Evolutionary conservation across 2,329 filamentous ascomycete species (phyloP), one percentile per base, ranked within the genome.

Genomic region (Ilyonectria robusta): DNA sequence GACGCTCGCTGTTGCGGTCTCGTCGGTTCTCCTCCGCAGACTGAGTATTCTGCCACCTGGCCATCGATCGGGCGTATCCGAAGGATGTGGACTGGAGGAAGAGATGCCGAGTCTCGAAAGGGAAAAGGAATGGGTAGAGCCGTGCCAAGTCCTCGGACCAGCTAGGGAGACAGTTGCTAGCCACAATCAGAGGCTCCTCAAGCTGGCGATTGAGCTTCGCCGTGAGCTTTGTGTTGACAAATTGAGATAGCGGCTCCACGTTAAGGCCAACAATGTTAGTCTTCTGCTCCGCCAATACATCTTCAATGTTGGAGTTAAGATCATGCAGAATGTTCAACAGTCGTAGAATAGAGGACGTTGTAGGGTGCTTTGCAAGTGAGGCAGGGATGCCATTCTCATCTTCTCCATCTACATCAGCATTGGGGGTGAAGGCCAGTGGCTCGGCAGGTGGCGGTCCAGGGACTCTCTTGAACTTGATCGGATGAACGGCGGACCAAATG

Each of bases 81-180:
- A 99, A 99, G 0, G 96, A 98, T 0, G 97, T 99, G 2, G 95
- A 99, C 81, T 98, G 96, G 37, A 99, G 84, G 86, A 99, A 99
- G 42, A 99, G 85, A 81, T 99, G 95, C 13, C 96, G 91, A 1
- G 96, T 98, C 84, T 99, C 96, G 76, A 99, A 99, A 2, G 96
- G 96, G 79, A 99, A 99, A 13, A 99, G 84, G 86, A 99, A 99
- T 1, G 96, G 95, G 78, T 98, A 99, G 1, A 97, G 86, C 37
- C 96, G 92, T 10, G 96, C 94, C 58, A 99, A 84, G 77, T 99
- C 96, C 81, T 98, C 95, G 68, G 94, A 97, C 96, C 96, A 99
- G 77, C 89, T 94, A 4, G 96, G 96, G 42, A 99, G 86, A 78
- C 96, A 99, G 77, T 95, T 97, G 82, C 96, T 98, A 4, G 96